These are phyloP conservation scores for Ustilago cynodontis DNA, from an alignment of 1,284 basidiomycete genomes.

Conservation along the genomic window DNA sequence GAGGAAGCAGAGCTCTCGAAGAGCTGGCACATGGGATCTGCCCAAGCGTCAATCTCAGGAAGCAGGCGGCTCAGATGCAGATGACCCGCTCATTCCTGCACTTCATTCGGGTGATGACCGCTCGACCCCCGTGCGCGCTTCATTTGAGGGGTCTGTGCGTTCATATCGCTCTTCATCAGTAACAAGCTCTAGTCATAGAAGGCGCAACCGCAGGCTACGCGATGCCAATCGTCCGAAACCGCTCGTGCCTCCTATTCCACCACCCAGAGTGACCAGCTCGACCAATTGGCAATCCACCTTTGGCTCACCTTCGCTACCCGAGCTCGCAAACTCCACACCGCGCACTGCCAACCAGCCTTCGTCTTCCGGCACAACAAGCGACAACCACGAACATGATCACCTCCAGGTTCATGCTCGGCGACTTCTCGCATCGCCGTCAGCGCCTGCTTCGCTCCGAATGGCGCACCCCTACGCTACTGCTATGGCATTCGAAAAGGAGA, in stretches of 20 bases:
- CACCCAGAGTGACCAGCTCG: conserved; percentile 41
- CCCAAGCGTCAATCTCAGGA: conserved; percentile 13
- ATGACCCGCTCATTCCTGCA: conserved; percentile 16
- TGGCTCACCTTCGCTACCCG: conserved; percentile 38
- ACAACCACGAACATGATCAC: conserved; percentile 10
- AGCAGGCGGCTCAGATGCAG: conserved; percentile 32
- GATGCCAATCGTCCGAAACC: conserved; percentile 26
- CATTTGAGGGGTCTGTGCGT: conserved; percentile 37
- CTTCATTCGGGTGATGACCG: conserved; percentile 10
- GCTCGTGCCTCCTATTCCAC: conserved; percentile 41
- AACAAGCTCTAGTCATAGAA: conserved; percentile 21
- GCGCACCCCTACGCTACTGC: conserved; percentile 32
- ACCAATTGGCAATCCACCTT: conserved; percentile 41
- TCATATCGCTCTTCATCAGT: conserved; percentile 24
- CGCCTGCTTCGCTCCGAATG: conserved; percentile 20
- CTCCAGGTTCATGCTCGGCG: neutral
- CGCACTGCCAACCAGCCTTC: conserved; percentile 9
- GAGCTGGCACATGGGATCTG: conserved; percentile 9
- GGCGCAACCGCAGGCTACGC: conserved; percentile 27
- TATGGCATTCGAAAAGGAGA: conserved; percentile 8
- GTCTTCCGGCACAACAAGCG: conserved; percentile 21
- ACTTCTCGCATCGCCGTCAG: conserved; percentile 17
- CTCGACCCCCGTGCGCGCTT: conserved; percentile 20
- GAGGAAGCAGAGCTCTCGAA: conserved; percentile 20
- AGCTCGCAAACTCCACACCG: conserved; percentile 20